Conservation (phyloP, 2,329 filamentous ascomycete genomes). For the Capronia americana region DNA sequence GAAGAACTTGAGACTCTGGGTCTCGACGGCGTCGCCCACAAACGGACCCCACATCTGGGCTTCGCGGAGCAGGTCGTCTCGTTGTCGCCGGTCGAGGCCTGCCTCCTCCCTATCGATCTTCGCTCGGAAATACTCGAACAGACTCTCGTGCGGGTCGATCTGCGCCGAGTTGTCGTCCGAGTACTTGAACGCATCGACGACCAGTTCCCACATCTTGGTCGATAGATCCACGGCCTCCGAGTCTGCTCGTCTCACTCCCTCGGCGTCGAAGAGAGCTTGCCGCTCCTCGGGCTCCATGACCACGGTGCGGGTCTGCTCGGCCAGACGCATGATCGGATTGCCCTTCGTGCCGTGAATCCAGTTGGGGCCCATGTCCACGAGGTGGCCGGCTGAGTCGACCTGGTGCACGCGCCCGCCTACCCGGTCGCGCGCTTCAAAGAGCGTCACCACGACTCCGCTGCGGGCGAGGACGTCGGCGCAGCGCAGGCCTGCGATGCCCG, state of each 20-base stretch:
- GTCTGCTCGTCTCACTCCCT: constrained; percentile 53
- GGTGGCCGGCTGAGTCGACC: constrained; percentile 54
- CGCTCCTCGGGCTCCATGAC: constrained; percentile 61
- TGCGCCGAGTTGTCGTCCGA: constrained; percentile 59
- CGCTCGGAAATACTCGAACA: constrained; percentile 64
- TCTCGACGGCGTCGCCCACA: constrained; percentile 65
- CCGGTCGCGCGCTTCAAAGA: constrained; percentile 65
- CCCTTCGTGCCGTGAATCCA: constrained; percentile 69
- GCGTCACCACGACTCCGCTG: constrained; percentile 63
- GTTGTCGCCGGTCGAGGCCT: constrained; percentile 51
- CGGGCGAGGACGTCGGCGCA: constrained; percentile 65
- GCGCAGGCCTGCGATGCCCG: constrained; percentile 65
- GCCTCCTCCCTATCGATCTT: constrained; percentile 53
- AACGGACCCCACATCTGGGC: constrained; percentile 69
- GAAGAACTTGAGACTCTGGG: constrained; percentile 68
- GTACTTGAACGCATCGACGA: constrained; percentile 65
- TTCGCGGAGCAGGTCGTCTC: constrained; percentile 55
- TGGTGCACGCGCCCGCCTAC: constrained; percentile 65
- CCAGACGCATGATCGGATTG: constrained; percentile 66
- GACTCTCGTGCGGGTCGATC: constrained; percentile 60
- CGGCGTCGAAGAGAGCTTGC: constrained; percentile 55
- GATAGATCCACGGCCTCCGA: constrained; percentile 45
- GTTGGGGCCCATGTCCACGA: constrained; percentile 68
- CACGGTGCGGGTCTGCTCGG: constrained; percentile 58
- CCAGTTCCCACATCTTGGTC: constrained; percentile 62